phyloP scores from a whole-genome alignment of 148 eudicot species.

The Silene latifolia region DNA sequence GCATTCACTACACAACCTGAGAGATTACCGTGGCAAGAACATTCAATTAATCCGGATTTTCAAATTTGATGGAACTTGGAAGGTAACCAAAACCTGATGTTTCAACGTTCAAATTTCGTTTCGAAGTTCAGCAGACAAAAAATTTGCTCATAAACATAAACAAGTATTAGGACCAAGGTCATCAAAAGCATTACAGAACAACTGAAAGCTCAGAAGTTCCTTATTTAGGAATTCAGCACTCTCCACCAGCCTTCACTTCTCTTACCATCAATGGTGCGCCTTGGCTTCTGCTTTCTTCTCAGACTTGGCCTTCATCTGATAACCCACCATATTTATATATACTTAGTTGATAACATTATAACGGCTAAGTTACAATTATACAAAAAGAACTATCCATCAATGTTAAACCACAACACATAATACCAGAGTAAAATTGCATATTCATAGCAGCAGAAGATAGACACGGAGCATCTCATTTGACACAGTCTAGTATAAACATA shows the following conservation, averaged over 20 bases:
- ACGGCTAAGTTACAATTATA: neutral
- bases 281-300: conserved; percentile 59
- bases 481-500: too few species aligned
- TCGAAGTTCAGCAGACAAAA: conserved; percentile 19
- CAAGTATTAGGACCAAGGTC: conserved; percentile 20
- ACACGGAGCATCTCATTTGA: too few species aligned
- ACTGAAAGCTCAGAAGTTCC: conserved; percentile 18
- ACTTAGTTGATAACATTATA: neutral
- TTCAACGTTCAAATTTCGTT: neutral
- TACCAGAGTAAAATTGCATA: neutral
- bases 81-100: neutral
- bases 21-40: too few species aligned
- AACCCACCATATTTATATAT: neutral
- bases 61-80: neutral
- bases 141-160: conserved; percentile 16
- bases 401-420: neutral
- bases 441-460: neutral
- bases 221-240: conserved; percentile 19
- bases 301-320: conserved; percentile 68
- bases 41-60: too few species aligned
- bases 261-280: conserved; percentile 46
- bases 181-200: conserved; percentile 8
- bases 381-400: neutral
- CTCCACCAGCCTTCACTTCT: neutral
- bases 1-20: too few species aligned